These are phyloP conservation scores for Rhizopogon vesiculosus DNA, from an alignment of 768 basidiomycete genomes.

Conservation along the genomic window DNA sequence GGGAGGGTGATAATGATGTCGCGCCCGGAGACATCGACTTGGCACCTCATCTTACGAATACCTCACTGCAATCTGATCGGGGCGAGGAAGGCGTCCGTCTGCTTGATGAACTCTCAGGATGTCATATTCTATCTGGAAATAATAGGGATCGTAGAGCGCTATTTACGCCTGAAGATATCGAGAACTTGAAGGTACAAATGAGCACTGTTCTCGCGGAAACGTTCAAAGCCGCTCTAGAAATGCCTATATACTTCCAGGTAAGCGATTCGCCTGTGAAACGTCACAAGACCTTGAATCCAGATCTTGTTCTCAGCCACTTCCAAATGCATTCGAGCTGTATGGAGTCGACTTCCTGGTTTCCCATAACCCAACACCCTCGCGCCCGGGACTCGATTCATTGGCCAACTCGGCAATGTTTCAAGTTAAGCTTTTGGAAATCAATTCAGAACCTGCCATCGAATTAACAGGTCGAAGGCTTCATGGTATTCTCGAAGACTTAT, in stretches of 20 bases:
- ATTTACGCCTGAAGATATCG: slow-evolving; percentile 38
- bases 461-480: slow-evolving; percentile 80
- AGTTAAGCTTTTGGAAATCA: slow-evolving; percentile 84
- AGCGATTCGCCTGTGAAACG: slow-evolving; percentile 3
- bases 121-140: slow-evolving; percentile 40
- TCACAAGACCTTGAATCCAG: not conserved
- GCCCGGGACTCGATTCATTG: slow-evolving; percentile 9
- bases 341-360: slow-evolving; percentile 90
- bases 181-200: slow-evolving; percentile 57
- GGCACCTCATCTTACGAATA: slow-evolving; percentile 84
- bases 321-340: slow-evolving; percentile 93
- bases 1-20: slow-evolving; percentile 19
- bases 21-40: slow-evolving; percentile 41
- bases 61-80: slow-evolving; percentile 69
- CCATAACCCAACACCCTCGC: slow-evolving; percentile 24
- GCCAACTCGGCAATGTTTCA: slow-evolving; percentile 31
- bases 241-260: slow-evolving; percentile 84
- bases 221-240: slow-evolving; percentile 80
- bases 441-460: slow-evolving; percentile 95
- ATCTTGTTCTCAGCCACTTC: slow-evolving; percentile 51
- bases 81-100: slow-evolving; percentile 73
- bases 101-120: slow-evolving; percentile 75
- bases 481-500: slow-evolving; percentile 80
- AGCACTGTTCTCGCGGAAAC: slow-evolving; percentile 67
- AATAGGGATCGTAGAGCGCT: not conserved